phyloP scores from a whole-genome alignment of 495 filamentous ascomycete species.

The Daldinia vernicosa region DNA sequence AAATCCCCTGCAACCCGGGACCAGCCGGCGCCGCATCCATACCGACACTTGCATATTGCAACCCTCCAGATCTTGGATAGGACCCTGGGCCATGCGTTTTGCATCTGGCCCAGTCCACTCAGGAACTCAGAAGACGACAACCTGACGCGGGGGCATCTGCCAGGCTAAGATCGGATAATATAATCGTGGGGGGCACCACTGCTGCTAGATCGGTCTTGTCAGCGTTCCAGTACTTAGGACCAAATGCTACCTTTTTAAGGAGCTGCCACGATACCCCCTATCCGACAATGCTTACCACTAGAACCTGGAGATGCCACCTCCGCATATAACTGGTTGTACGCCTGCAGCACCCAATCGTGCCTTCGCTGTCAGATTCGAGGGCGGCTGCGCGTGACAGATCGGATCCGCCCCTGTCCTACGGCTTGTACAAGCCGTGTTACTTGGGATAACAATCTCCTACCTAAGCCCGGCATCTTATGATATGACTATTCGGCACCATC shows the following conservation, averaged over 20 bases:
- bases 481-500: slow-evolving; percentile 15
- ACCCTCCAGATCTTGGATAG: slow-evolving; percentile 38
- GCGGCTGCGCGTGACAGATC: slow-evolving; percentile 40
- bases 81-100: slow-evolving; percentile 40
- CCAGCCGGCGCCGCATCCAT: slow-evolving; percentile 39
- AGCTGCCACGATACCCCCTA: slow-evolving; percentile 38
- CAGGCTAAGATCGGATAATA: slow-evolving; percentile 45
- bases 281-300: slow-evolving; percentile 33
- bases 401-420: slow-evolving; percentile 16
- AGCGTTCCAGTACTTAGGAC: slow-evolving; percentile 21
- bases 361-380: slow-evolving; percentile 24
- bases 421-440: slow-evolving; percentile 35
- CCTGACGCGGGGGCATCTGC: slow-evolving; percentile 37
- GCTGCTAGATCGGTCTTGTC: slow-evolving; percentile 20
- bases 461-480: slow-evolving; percentile 22
- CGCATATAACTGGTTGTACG: slow-evolving; percentile 26
- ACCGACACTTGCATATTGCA: slow-evolving; percentile 40
- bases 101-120: slow-evolving; percentile 42
- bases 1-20: slow-evolving; percentile 38
- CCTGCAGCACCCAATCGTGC: slow-evolving; percentile 32
- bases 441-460: slow-evolving; percentile 21
- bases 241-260: slow-evolving; percentile 11
- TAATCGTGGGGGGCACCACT: slow-evolving; percentile 36
- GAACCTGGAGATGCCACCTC: slow-evolving; percentile 18
- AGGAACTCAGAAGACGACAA: slow-evolving; percentile 29